Conservation (phyloP, 225 moss, liverwort and hornwort species). For the Sphagnum contortum region DNA sequence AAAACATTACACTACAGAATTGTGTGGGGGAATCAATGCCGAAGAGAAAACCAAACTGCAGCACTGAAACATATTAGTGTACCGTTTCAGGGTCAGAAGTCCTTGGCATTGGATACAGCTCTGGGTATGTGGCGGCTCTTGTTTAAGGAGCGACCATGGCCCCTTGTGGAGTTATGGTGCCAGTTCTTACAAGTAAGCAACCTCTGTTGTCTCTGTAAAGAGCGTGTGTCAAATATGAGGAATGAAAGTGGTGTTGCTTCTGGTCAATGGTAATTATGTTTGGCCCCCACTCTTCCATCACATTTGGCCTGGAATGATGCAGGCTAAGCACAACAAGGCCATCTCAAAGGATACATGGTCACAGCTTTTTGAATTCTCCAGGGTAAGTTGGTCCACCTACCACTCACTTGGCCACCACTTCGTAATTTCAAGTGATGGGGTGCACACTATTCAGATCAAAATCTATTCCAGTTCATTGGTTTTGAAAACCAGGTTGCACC, state of each 20-base stretch:
- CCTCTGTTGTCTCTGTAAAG: no score
- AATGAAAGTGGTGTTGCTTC: not conserved
- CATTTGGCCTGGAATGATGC: slow-evolving; percentile 7
- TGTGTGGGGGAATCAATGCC: no score
- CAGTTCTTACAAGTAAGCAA: slow-evolving; percentile 79
- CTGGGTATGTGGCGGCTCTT: slow-evolving; percentile 91
- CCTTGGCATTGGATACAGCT: slow-evolving; percentile 88
- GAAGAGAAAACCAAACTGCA: no score
- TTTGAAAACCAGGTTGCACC: no score
- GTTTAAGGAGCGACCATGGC: slow-evolving; percentile 82
- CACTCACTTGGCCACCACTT: not conserved
- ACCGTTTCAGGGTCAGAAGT: slow-evolving; percentile 70
- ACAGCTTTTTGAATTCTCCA: slow-evolving; percentile 88
- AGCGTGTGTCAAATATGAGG: not conserved
- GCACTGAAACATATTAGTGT: no score
- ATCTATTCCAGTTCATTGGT: no score
- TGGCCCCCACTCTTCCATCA: no score
- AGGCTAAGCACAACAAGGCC: slow-evolving; percentile 96
- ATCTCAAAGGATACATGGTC: slow-evolving; percentile 96
- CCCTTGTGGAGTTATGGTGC: slow-evolving; percentile 85
- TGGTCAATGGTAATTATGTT: not conserved
- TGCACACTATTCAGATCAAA: no score
- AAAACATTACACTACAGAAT: no score
- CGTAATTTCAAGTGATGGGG: no score
- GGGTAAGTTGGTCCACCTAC: slow-evolving; percentile 32